Percentiles rank a stretch among this genome's conserved stretches.
phyloP scores from a whole-genome alignment of 805 yeast species.

The Sugiyamaella floridensis region DNA sequence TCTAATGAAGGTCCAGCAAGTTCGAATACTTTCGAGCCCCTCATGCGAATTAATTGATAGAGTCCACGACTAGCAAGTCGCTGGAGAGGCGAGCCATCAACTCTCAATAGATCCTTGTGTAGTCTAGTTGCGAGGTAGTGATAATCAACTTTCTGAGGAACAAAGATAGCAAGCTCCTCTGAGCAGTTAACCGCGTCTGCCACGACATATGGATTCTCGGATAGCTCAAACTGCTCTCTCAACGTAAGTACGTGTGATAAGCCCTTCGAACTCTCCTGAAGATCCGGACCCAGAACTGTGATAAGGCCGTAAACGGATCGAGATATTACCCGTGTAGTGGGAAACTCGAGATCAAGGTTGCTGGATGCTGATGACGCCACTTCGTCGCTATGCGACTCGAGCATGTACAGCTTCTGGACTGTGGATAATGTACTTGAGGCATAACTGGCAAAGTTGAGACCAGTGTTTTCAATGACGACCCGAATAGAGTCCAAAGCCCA shows the following conservation, averaged over 20 bases:
- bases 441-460: constrained; percentile 37
- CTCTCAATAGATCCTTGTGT: constrained; percentile 16
- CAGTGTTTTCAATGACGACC: constrained; percentile 49
- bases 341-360: constrained; percentile 42
- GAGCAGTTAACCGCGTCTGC: constrained; percentile 36
- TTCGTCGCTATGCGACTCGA: constrained; percentile 46
- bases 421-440: constrained; percentile 40
- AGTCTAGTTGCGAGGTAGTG: constrained; percentile 24
- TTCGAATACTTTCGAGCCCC: constrained; percentile 40
- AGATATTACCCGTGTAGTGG: constrained; percentile 40
- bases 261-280: constrained; percentile 24
- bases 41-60: constrained; percentile 50
- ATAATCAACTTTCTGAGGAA: constrained; percentile 32
- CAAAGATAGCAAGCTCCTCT: constrained; percentile 45
- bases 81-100: constrained; percentile 18
- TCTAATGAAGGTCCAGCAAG: constrained; percentile 39
- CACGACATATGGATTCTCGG: constrained; percentile 27
- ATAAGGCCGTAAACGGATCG: constrained; percentile 41
- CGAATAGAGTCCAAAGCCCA: constrained; percentile 60
- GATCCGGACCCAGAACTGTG: constrained; percentile 53
- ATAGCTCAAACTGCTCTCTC: constrained; percentile 32
- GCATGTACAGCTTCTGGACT: constrained; percentile 35
- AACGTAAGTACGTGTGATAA: constrained; percentile 22
- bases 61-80: constrained; percentile 49
- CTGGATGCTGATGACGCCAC: constrained; percentile 40